Conservation (phyloP, 768 basidiomycete genomes). For the Trametes elegans region DNA sequence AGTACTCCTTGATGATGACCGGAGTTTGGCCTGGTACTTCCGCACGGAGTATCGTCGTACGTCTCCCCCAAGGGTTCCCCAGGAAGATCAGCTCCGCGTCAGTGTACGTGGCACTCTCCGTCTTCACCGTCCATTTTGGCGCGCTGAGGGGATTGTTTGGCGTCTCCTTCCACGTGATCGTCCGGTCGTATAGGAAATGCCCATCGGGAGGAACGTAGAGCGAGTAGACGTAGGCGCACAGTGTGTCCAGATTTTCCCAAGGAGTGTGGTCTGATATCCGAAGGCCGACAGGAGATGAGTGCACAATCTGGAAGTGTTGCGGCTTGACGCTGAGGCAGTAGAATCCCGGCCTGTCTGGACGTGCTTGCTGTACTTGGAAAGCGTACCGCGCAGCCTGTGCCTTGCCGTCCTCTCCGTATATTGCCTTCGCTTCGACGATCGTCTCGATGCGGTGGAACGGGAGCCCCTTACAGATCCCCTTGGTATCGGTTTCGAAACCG, state of each 20-base stretch:
- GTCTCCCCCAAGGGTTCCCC: not conserved
- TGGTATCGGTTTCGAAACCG: not conserved
- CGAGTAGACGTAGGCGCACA: constrained; percentile 2
- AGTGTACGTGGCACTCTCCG: not conserved
- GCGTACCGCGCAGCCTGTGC: not conserved
- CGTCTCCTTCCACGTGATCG: not conserved
- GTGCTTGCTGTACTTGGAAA: not conserved
- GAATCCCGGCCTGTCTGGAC: constrained; percentile 2
- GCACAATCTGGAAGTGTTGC: constrained; percentile 1
- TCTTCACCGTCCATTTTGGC: not conserved
- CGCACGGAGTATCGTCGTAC: not conserved
- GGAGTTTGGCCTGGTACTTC: not conserved
- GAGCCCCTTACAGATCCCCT: not conserved
- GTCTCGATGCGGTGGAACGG: not conserved
- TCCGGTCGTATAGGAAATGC: constrained; percentile 7
- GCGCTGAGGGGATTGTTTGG: not conserved
- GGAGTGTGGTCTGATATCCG: not conserved
- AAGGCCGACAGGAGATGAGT: not conserved
- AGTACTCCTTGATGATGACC: not conserved
- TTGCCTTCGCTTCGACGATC: not conserved
- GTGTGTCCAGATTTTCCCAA: not conserved
- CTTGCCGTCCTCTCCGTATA: not conserved
- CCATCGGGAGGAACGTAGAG: not conserved
- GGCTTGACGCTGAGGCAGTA: not conserved
- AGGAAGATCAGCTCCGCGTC: not conserved